phyloP scores from a whole-genome alignment of 2,329 filamentous ascomycete genomes.

The Aureobasidium zeae region DNA sequence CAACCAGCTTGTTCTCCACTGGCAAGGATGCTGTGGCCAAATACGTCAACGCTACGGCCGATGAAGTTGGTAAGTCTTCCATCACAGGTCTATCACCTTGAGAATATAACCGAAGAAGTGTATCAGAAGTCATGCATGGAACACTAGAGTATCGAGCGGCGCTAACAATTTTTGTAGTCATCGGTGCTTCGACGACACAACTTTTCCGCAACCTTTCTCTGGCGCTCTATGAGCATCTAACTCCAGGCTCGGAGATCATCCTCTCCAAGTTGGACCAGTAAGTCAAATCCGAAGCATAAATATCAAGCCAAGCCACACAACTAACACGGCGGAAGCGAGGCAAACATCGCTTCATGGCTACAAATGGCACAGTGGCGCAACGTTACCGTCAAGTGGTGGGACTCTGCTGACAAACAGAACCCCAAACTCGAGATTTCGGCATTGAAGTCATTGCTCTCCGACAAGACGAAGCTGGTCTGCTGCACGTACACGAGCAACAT shows the following conservation, averaged over 20 bases:
- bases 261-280: slow-evolving; percentile 66
- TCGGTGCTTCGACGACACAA: slow-evolving; percentile 67
- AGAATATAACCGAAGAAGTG: neutral
- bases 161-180: slow-evolving; percentile 37
- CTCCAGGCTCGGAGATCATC: slow-evolving; percentile 49
- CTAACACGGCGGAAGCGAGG: too few species aligned
- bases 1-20: slow-evolving; percentile 50
- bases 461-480: slow-evolving; percentile 59
- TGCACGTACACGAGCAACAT: slow-evolving; percentile 69
- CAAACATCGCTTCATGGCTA: slow-evolving; percentile 67
- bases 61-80: slow-evolving; percentile 50
- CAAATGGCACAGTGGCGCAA: slow-evolving; percentile 53
- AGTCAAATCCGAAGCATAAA: too few species aligned
- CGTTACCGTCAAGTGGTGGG: slow-evolving; percentile 63
- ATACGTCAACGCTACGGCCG: slow-evolving; percentile 58
- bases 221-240: slow-evolving; percentile 47
- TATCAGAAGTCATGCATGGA: too few species aligned
- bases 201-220: slow-evolving; percentile 62
- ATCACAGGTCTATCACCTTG: neutral
- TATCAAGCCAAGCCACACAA: too few species aligned
- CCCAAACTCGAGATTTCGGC: slow-evolving; percentile 51
- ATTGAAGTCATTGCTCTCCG: slow-evolving; percentile 50
- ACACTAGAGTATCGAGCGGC: neutral
- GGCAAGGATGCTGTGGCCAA: slow-evolving; percentile 57
- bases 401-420: slow-evolving; percentile 34